These are phyloP conservation scores for Podospora fimiseda DNA, from an alignment of 495 filamentous ascomycete genomes.

Conservation along the genomic window DNA sequence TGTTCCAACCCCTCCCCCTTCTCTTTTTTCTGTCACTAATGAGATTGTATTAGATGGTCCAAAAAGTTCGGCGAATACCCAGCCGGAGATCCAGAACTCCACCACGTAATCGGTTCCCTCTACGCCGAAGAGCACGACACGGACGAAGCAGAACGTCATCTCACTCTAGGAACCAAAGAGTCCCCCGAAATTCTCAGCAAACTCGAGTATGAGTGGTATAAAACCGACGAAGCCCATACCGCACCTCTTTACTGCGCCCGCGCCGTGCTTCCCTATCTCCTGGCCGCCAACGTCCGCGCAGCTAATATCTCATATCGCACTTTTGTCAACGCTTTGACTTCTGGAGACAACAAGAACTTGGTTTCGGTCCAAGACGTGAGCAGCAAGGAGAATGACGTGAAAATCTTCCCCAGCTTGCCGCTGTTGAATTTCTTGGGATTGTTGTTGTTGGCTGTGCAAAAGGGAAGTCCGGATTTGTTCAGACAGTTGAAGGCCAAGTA, in stretches of 20 bases:
- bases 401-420: slow-evolving; percentile 80
- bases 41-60: slow-evolving; percentile 60
- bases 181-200: slow-evolving; percentile 71
- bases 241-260: slow-evolving; percentile 85
- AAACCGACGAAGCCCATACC: slow-evolving; percentile 76
- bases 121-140: slow-evolving; percentile 85
- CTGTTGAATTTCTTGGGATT: slow-evolving; percentile 88
- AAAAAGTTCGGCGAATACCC: slow-evolving; percentile 77
- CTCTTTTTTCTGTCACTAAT: neutral
- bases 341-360: slow-evolving; percentile 55
- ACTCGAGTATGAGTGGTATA: slow-evolving; percentile 93
- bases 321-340: slow-evolving; percentile 67
- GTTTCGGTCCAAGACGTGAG: slow-evolving; percentile 69
- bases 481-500: slow-evolving; percentile 79
- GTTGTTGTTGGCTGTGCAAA: slow-evolving; percentile 75
- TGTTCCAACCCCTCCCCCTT: slow-evolving; percentile 24
- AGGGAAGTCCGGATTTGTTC: slow-evolving; percentile 73
- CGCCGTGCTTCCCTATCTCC: slow-evolving; percentile 85
- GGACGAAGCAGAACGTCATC: slow-evolving; percentile 88
- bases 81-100: slow-evolving; percentile 88
- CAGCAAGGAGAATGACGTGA: slow-evolving; percentile 63
- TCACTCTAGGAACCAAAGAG: slow-evolving; percentile 83
- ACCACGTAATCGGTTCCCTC: slow-evolving; percentile 83
- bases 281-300: slow-evolving; percentile 82
- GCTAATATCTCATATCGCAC: slow-evolving; percentile 74